phyloP scores from a whole-genome alignment of 2,329 filamentous ascomycete species.

The Venturia oleaginea region DNA sequence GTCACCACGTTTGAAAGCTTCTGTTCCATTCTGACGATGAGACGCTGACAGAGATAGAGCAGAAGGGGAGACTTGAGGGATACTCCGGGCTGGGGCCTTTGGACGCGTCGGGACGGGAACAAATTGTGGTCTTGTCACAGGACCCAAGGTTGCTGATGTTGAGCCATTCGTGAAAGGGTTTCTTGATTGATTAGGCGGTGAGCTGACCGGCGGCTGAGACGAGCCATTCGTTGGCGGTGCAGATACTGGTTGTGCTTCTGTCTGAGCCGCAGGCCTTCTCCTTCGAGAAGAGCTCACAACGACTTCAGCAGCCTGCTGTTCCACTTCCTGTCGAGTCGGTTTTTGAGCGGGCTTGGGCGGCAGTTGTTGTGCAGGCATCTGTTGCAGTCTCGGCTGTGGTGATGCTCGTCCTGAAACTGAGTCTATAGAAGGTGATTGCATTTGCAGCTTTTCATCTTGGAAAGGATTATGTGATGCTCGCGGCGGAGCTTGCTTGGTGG shows the following conservation, averaged over 20 bases:
- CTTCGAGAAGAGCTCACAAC: constrained; percentile 76
- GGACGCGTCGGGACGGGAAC: constrained; percentile 34
- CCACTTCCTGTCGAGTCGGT: constrained; percentile 62
- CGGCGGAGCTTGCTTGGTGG: constrained; percentile 23
- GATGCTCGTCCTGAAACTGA: constrained; percentile 28
- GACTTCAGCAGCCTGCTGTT: constrained; percentile 71
- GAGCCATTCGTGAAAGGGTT: constrained; percentile 30
- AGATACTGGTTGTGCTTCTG: constrained; percentile 17
- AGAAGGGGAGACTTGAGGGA: constrained; percentile 59
- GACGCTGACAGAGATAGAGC: constrained; percentile 67
- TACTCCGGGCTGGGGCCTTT: constrained; percentile 45
- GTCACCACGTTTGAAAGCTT: constrained; percentile 89
- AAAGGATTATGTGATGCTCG: constrained; percentile 17
- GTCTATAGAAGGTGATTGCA: constrained; percentile 20
- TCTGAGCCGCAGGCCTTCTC: constrained; percentile 50
- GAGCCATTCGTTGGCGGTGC: constrained; percentile 2
- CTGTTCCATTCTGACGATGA: constrained; percentile 70
- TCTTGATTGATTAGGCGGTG: constrained; percentile 28
- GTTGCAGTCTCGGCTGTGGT: constrained; percentile 31
- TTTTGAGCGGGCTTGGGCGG: constrained; percentile 42
- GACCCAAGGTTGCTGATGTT: constrained; percentile 18
- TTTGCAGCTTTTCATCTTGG: constrained; percentile 2
- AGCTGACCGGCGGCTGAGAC: constrained; percentile 21
- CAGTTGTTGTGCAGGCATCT: constrained; percentile 28
- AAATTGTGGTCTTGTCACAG: constrained; percentile 25